Evolutionary conservation across 208 protist genomes (phyloP).

Genomic region (Trypanosoma platydactyli): DNA sequence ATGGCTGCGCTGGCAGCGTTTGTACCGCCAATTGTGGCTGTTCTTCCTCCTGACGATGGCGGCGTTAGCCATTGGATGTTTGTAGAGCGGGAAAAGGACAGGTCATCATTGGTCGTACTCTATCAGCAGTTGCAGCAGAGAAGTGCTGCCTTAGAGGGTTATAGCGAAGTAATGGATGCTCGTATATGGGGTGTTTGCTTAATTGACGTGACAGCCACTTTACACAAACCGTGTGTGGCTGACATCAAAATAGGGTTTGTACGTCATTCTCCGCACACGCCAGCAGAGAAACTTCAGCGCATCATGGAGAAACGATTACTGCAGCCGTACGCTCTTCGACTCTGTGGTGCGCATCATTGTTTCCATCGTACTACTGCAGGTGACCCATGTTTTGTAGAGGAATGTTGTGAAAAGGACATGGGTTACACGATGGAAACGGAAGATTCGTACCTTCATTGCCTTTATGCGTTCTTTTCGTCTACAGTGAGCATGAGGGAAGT

Average conservation of each 20-base stretch:
- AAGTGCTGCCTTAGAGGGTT: neutral
- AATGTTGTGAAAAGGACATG: slow-evolving; percentile 42
- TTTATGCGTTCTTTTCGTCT: slow-evolving; percentile 48
- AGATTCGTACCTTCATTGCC: slow-evolving; percentile 33
- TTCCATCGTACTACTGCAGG: neutral
- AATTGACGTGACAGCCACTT: slow-evolving; percentile 51
- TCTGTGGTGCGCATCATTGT: slow-evolving; percentile 58
- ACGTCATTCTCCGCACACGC: slow-evolving; percentile 70
- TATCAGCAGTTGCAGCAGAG: slow-evolving; percentile 22
- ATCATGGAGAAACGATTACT: slow-evolving; percentile 54
- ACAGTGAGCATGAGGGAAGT: slow-evolving; percentile 15
- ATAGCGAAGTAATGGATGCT: slow-evolving; percentile 18
- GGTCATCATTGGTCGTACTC: slow-evolving; percentile 39
- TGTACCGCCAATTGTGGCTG: slow-evolving; percentile 20
- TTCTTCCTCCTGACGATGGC: slow-evolving; percentile 5
- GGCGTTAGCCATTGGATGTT: slow-evolving; percentile 30
- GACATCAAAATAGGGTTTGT: slow-evolving; percentile 77
- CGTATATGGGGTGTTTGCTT: slow-evolving; percentile 54
- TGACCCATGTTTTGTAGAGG: slow-evolving; percentile 11
- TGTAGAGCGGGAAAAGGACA: slow-evolving; percentile 26
- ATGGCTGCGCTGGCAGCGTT: slow-evolving; percentile 11
- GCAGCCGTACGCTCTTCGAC: slow-evolving; percentile 44
- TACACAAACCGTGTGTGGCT: slow-evolving; percentile 53
- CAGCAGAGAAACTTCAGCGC: slow-evolving; percentile 45
- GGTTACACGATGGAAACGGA: slow-evolving; percentile 41